Conservation (phyloP, 2,329 filamentous ascomycete genomes). For the Penicillium thymicola region DNA sequence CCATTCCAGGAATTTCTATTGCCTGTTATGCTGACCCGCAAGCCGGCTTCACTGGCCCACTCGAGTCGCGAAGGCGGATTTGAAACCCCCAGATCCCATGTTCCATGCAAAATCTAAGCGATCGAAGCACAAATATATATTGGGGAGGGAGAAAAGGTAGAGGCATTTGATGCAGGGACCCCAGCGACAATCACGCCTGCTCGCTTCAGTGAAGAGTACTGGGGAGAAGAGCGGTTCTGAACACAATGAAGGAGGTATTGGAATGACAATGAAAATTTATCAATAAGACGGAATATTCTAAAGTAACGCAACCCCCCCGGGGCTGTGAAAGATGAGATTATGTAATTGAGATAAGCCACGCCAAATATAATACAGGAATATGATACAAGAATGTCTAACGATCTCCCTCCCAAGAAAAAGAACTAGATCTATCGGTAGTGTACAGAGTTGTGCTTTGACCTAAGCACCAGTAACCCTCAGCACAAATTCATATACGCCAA, state of each 20-base stretch:
- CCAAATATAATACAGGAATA: background rate
- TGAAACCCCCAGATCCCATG: too few species aligned
- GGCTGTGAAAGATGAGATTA: background rate
- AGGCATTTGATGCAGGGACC: background rate
- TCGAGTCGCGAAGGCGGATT: too few species aligned
- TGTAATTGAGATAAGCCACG: background rate
- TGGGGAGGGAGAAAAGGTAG: too few species aligned
- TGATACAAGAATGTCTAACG: background rate
- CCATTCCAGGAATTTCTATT: too few species aligned
- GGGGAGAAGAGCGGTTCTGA: background rate
- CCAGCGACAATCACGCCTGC: background rate
- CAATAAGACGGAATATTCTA: background rate
- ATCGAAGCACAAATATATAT: too few species aligned
- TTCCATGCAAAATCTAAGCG: too few species aligned
- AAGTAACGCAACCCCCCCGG: background rate
- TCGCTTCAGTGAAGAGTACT: background rate
- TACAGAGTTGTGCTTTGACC: background rate
- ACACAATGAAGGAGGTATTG: background rate
- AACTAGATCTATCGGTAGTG: background rate
- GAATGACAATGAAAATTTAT: background rate
- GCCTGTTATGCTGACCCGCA: too few species aligned
- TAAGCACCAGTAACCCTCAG: constrained; percentile 20
- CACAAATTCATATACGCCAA: constrained; percentile 40
- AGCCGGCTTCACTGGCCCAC: too few species aligned
- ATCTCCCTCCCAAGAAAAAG: background rate